These are phyloP conservation scores for Thuja plicata DNA, from an alignment of 83 land plant species.

Conservation along the genomic window DNA sequence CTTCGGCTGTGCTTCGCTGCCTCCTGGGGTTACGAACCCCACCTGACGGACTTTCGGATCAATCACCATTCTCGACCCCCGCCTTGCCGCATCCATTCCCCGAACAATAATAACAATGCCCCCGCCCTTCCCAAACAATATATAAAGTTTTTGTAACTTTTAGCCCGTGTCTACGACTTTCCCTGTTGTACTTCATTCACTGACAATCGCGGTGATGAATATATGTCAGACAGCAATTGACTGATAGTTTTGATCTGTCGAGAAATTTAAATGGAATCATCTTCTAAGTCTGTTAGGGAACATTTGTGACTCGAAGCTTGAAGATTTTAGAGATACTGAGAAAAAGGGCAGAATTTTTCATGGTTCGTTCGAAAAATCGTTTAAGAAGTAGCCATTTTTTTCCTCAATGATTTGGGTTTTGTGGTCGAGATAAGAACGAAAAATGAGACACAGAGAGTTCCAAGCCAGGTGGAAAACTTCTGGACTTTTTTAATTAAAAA, in stretches of 20 bases:
- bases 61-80: conserved; percentile 56
- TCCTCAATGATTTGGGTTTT: background rate
- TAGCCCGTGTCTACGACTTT: background rate
- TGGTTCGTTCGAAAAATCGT: background rate
- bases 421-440: background rate
- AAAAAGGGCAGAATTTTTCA: background rate
- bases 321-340: background rate
- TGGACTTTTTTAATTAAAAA: too few species aligned
- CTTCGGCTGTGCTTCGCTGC: conserved; percentile 6
- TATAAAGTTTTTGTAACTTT: background rate
- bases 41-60: conserved; percentile 92
- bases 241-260: background rate
- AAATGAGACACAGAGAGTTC: background rate
- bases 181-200: background rate
- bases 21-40: conserved; percentile 71
- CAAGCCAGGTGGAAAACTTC: background rate
- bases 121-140: background rate
- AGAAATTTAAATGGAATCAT: background rate
- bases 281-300: background rate
- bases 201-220: background rate
- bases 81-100: conserved; percentile 65
- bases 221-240: background rate
- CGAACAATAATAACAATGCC: background rate
- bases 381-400: background rate
- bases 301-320: background rate